These are phyloP conservation scores for Apiospora malaysiana DNA, from an alignment of 2,329 filamentous ascomycete genomes.

Conservation along the genomic window DNA sequence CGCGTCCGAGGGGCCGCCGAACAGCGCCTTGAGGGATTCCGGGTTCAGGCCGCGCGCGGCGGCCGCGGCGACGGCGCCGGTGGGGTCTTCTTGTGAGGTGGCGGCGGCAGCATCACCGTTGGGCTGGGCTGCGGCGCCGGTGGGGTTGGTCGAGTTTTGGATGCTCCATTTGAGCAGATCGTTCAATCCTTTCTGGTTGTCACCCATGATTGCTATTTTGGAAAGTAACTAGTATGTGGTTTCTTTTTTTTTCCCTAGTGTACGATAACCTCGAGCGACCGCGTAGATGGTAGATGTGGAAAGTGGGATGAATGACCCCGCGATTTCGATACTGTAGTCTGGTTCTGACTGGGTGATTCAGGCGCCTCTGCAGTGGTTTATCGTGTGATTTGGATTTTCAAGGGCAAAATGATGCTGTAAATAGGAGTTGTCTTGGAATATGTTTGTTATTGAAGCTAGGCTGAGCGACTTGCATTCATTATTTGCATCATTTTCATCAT, in stretches of 20 bases:
- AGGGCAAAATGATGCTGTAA: neutral
- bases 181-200: conserved; percentile 66
- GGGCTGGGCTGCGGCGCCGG: conserved; percentile 15
- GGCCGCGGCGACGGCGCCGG: conserved; percentile 38
- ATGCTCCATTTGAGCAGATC: conserved; percentile 80
- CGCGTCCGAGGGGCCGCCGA: conserved; percentile 87
- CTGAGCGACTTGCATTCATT: neutral
- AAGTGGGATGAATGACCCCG: conserved; percentile 16
- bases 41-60: conserved; percentile 52
- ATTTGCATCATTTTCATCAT: conserved; percentile 7
- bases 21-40: conserved; percentile 73
- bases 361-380: neutral
- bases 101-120: neutral
- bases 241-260: neutral
- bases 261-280: neutral
- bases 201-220: conserved; percentile 23
- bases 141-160: conserved; percentile 47
- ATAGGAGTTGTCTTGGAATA: neutral
- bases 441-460: neutral
- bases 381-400: neutral
- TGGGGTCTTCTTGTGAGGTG: conserved; percentile 33
- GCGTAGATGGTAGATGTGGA: neutral
- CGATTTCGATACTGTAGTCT: neutral
- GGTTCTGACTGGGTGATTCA: neutral
- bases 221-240: neutral